phyloP scores from a whole-genome alignment of 495 filamentous ascomycete species.

The Podospora pseudocomata region DNA sequence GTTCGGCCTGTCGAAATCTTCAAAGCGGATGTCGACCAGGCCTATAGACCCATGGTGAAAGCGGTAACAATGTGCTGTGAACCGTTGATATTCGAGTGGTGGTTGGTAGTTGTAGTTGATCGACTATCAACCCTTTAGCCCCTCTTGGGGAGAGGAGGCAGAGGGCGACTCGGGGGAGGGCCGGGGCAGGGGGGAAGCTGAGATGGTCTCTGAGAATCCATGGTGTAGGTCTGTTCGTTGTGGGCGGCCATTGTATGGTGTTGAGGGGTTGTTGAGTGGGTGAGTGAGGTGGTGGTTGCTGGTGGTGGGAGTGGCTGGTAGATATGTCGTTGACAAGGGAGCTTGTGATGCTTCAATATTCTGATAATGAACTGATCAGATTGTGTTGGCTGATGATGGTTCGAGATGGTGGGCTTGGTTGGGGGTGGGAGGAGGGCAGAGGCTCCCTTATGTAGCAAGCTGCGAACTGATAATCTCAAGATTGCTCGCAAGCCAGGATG shows the following conservation, averaged over 20 bases:
- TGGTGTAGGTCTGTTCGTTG: constrained; percentile 38
- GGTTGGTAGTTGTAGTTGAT: constrained; percentile 10
- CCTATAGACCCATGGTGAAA: constrained; percentile 20
- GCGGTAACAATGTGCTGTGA: background rate
- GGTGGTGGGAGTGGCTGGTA: constrained; percentile 9
- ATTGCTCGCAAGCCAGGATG: constrained; percentile 28
- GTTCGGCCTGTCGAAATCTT: constrained; percentile 21
- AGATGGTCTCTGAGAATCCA: constrained; percentile 66
- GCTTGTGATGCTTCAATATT: constrained; percentile 16
- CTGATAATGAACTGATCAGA: constrained; percentile 23
- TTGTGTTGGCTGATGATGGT: constrained; percentile 33
- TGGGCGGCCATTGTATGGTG: constrained; percentile 22
- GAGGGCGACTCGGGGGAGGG: constrained; percentile 77
- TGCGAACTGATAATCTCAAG: constrained; percentile 31
- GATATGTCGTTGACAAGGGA: constrained; percentile 6
- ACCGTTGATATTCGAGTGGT: background rate
- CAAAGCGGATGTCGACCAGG: constrained; percentile 8
- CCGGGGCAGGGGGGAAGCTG: constrained; percentile 81
- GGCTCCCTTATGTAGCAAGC: constrained; percentile 45
- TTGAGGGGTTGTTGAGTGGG: constrained; percentile 18
- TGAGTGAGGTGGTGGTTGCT: constrained; percentile 6
- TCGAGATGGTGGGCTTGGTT: constrained; percentile 12
- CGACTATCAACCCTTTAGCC: constrained; percentile 31
- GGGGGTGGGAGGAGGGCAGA: constrained; percentile 32
- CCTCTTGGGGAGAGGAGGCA: constrained; percentile 77